A percentile compares a stretch with the other conserved stretches of the same genome.
phyloP scores from a whole-genome alignment of 208 protist genomes.

The Trypanosoma rangeli region DNA sequence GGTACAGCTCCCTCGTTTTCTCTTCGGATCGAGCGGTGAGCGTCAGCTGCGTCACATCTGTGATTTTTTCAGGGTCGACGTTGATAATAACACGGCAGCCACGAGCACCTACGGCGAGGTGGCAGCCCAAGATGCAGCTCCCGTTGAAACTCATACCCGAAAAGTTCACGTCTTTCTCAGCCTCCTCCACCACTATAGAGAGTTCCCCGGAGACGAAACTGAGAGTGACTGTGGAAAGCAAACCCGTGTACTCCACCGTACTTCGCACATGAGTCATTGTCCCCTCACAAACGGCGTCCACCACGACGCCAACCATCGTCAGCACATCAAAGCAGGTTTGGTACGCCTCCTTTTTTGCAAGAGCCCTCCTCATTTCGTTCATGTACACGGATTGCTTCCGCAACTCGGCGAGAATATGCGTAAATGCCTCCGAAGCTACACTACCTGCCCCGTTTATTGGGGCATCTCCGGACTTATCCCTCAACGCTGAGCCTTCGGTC shows the following conservation, averaged over 20 bases:
- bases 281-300: conserved; percentile 18
- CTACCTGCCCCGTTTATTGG: neutral
- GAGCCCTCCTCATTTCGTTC: conserved; percentile 5
- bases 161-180: conserved; percentile 8
- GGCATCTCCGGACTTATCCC: neutral
- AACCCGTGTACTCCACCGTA: conserved; percentile 25
- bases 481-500: neutral
- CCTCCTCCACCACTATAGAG: conserved; percentile 24
- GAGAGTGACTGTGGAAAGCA: conserved; percentile 17
- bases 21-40: conserved; percentile 3
- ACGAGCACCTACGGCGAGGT: conserved; percentile 3
- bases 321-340: conserved; percentile 28
- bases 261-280: conserved; percentile 1
- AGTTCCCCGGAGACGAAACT: conserved; percentile 16
- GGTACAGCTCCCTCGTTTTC: conserved; percentile 23
- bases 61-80: conserved; percentile 24
- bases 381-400: conserved; percentile 17
- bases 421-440: neutral
- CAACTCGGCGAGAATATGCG: conserved; percentile 20
- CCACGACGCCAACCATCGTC: conserved; percentile 20
- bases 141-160: conserved; percentile 9
- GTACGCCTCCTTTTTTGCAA: neutral
- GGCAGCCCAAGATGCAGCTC: conserved; percentile 14
- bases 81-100: conserved; percentile 17
- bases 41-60: conserved; percentile 27